Evolutionary conservation across 306 rosid species (phyloP).

Genomic region (Rosa lucieae): DNA sequence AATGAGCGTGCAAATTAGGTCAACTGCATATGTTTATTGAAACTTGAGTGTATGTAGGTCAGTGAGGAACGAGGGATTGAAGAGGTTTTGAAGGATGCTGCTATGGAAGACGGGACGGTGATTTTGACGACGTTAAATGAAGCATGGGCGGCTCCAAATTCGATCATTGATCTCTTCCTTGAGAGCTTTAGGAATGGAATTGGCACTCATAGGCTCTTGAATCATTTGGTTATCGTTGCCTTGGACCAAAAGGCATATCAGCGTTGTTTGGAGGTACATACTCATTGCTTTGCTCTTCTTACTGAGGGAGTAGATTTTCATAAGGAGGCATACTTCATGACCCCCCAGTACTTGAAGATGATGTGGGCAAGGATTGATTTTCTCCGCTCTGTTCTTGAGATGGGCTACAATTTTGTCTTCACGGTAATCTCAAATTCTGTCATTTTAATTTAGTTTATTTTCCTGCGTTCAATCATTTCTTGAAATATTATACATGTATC

Average conservation of each 20-base stretch:
- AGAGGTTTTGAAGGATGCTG: conserved; percentile 62
- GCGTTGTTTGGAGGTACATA: conserved; percentile 74
- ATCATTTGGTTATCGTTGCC: conserved; percentile 83
- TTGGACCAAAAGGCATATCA: conserved; percentile 72
- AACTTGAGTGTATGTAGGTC: conserved; percentile 4
- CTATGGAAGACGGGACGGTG: conserved; percentile 75
- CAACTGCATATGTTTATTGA: neutral
- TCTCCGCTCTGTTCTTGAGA: conserved; percentile 76
- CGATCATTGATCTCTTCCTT: conserved; percentile 79
- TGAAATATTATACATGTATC: no score
- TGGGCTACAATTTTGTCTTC: conserved; percentile 94
- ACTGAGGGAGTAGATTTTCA: conserved; percentile 73
- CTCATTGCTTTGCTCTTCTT: conserved; percentile 66
- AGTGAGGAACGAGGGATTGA: conserved; percentile 55
- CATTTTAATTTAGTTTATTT: no score
- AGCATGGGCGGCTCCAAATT: conserved; percentile 94
- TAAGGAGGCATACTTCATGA: conserved; percentile 83
- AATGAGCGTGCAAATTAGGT: neutral
- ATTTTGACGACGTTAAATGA: conserved; percentile 87
- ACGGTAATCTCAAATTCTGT: conserved; percentile 51
- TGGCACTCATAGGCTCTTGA: conserved; percentile 58
- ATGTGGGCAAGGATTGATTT: conserved; percentile 97
- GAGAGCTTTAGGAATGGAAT: conserved; percentile 89
- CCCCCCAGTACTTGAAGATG: conserved; percentile 83
- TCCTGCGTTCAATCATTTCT: no score